Base-by-base conservation (phyloP, 2,329 filamentous ascomycete genomes). In the Botrytis fabae region DNA sequence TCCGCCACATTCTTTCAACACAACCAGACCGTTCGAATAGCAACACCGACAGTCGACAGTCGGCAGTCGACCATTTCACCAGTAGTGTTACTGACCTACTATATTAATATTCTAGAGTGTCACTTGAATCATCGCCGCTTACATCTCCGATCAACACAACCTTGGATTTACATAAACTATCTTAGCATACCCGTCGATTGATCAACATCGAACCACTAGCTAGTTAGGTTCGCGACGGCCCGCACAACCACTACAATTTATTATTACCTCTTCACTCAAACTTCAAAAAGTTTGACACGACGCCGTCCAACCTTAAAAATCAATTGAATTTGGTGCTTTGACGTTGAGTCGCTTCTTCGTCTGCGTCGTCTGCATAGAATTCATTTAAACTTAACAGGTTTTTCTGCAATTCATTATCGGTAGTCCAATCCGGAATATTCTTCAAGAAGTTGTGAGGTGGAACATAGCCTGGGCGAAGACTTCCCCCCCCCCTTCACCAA, bases 401-500 rank as follows among this genome's bases (percentile, higher is more conserved):
- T 32, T 63, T 32, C 48, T 42, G 61, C 46, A 42, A 65, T 65
- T 65, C 35, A 65, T 32, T 38, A 51, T 59, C 60, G 46, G 60
- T 18, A 57, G 48, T 71, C 60, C 59, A 65, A 57, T 71, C 69
- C 46, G 28, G 59, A 54, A 65, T 46, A 44, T 42, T 42, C n/a
- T 57, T 71, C 16, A 66, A 51, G 22, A 71, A 40, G 46, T 65
- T 71, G 42, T 66, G 61, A 71, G 28, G 60, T 65, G 38, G 62
- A 42, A 60, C 48, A 44, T 25, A 22, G 25, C 28, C 54, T 69
- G 65, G 71, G 65, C 65, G 64, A 70, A 38, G 71, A 54, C 60
- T 64, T 61, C 44, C 71, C 74, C 32, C 73, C 70, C 66, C 74
- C 74, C 69, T 75, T 70, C 73, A 71, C 28, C 72, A 73, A 75